Percentiles rank a stretch among this genome's conserved stretches.
phyloP scores from a whole-genome alignment of 805 yeast species.

The Ogataea trehaloabstinens region DNA sequence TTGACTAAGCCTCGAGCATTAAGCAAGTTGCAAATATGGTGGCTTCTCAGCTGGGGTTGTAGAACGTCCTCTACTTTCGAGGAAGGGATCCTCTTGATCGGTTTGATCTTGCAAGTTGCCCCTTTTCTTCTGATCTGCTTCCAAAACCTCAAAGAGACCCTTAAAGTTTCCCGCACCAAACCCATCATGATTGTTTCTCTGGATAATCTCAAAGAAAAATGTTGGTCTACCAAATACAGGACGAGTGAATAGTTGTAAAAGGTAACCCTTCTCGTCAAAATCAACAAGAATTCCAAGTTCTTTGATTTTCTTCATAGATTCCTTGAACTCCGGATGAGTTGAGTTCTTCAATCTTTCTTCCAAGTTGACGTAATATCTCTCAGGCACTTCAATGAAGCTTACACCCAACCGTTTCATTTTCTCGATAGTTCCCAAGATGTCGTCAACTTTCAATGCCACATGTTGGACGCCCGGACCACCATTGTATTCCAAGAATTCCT shows the following conservation, averaged over 20 bases:
- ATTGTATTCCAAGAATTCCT: constrained; percentile 72
- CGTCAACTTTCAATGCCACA: constrained; percentile 62
- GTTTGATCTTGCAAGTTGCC: constrained; percentile 51
- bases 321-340: constrained; percentile 45
- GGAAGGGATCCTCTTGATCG: constrained; percentile 11
- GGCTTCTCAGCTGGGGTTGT: constrained; percentile 8
- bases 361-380: constrained; percentile 53
- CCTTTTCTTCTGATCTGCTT: constrained; percentile 67
- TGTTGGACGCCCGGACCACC: constrained; percentile 87
- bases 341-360: constrained; percentile 38
- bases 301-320: constrained; percentile 49
- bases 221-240: constrained; percentile 81
- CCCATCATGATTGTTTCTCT: constrained; percentile 76
- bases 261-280: constrained; percentile 73
- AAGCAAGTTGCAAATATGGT: not conserved
- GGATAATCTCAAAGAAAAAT: constrained; percentile 76
- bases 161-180: constrained; percentile 89
- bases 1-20: no score
- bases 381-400: constrained; percentile 63
- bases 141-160: constrained; percentile 77
- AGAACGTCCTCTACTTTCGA: constrained; percentile 8
- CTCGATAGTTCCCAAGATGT: constrained; percentile 57
- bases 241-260: constrained; percentile 76
- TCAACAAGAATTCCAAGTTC: constrained; percentile 66
- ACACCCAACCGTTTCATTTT: constrained; percentile 61